Evolutionary conservation across 2,329 filamentous ascomycete genomes (phyloP).

Genomic region (Claviceps paspali): DNA sequence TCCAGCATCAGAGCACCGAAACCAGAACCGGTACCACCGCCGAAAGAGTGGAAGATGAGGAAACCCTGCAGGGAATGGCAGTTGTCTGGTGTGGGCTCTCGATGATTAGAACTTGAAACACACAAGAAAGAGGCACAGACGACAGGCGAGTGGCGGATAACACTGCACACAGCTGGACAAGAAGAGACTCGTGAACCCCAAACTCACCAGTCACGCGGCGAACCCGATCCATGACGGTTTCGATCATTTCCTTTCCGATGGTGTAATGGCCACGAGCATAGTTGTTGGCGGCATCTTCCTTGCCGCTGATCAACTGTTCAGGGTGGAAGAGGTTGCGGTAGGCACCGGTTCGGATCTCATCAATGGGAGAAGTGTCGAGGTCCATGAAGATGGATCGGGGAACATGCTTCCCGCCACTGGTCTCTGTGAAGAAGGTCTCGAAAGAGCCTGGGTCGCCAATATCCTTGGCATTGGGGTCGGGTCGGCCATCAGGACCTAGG

Average conservation of each 20-base stretch:
- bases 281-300: slow-evolving; percentile 67
- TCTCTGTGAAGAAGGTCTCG: slow-evolving; percentile 63
- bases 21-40: slow-evolving; percentile 57
- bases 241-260: slow-evolving; percentile 62
- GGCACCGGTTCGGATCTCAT: slow-evolving; percentile 54
- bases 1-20: slow-evolving; percentile 59
- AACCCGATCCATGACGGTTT: slow-evolving; percentile 53
- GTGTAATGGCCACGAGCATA: slow-evolving; percentile 65
- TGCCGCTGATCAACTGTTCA: slow-evolving; percentile 56
- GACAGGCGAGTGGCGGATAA: not conserved
- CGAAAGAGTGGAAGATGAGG: slow-evolving; percentile 62
- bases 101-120: slow-evolving; percentile 9
- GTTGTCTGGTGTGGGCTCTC: slow-evolving; percentile 37
- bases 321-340: slow-evolving; percentile 60
- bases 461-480: slow-evolving; percentile 45
- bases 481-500: slow-evolving; percentile 47
- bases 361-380: slow-evolving; percentile 56
- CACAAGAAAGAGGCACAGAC: not conserved
- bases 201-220: slow-evolving; percentile 51
- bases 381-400: slow-evolving; percentile 59
- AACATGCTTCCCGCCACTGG: slow-evolving; percentile 55
- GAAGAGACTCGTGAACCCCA: not conserved
- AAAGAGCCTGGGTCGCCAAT: slow-evolving; percentile 46
- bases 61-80: slow-evolving; percentile 59
- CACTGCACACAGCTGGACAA: not conserved